Base-by-base conservation (phyloP, 306 rosid species). In the Prunus kanzakura region DNA sequence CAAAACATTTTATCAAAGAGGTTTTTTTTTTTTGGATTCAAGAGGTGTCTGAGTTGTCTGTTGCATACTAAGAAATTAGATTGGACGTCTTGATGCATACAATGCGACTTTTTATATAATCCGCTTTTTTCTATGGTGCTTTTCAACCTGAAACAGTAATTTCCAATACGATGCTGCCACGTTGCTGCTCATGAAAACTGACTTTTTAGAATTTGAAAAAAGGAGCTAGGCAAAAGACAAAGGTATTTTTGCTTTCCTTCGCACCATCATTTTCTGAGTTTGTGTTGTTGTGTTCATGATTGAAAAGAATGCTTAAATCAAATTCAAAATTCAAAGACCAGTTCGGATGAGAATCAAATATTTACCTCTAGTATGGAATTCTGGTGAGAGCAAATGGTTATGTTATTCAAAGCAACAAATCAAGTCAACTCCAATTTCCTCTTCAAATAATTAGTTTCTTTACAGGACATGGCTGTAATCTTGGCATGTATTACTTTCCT, bases 1-100 rank as follows among this genome's bases (percentile, higher is more conserved):
- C 76, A 72, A 22, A 32, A 16, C 4, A 6, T 16, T 29, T 30
- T 22, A 70, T 4, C 62, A 0, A 11, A 20, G 63, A 32, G 29
- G 30, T 12, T n/a, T 56, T 8, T 13, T 60, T 60, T 60, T 60
- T 1, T 25, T 60, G 35, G 4, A 60, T 6, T 60, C 30, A 60
- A 60, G 16, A 4, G 8, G 6, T 23, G 0, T 72, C 35, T 14
- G 6, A 41, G 2, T 29, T 25, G 58, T 7, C 32, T 32, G 47
- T 54, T 71, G 32, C 75, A 71, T 54, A 35, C 18, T 15, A 70
- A 70, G 62, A 70, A 70, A 70, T 50, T 50, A 58, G 74, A 69
- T 69, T 69, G 29, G 74, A 69, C 74, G 74, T 69, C 74, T 69
- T 69, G 25, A 69, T 49, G 43, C 43, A 38, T 38, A 23, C 10